phyloP scores from a whole-genome alignment of 2,329 filamentous ascomycete genomes.

The Aspergillus sp. region DNA sequence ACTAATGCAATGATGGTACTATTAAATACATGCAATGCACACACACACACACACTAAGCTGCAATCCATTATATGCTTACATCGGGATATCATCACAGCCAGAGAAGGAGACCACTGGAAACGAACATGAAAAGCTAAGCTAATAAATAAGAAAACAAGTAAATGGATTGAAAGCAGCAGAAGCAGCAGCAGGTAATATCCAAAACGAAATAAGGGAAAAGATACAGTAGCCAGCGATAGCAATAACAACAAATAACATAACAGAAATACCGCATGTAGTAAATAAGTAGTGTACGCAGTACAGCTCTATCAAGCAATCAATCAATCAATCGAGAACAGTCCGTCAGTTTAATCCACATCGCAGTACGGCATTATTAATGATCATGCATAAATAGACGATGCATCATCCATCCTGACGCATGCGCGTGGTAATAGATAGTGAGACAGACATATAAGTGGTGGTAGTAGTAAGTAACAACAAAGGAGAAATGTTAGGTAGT shows the following conservation, averaged over 20 bases:
- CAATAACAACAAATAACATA: background rate
- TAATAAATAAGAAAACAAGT: too few relatives aligned
- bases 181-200: background rate
- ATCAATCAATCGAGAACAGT: background rate
- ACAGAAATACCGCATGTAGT: background rate
- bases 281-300: background rate
- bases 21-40: too few relatives aligned
- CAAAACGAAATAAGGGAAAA: background rate
- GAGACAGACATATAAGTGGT: background rate
- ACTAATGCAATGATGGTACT: too few relatives aligned
- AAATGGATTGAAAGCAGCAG: too few relatives aligned
- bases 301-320: constrained; percentile 1
- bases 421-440: background rate
- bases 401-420: background rate
- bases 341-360: too few relatives aligned
- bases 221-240: background rate
- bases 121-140: too few relatives aligned
- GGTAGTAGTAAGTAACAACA: too few relatives aligned
- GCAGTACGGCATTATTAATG: too few relatives aligned
- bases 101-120: too few relatives aligned
- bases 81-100: too few relatives aligned
- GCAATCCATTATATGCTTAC: too few relatives aligned
- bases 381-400: background rate
- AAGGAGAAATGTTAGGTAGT: background rate
- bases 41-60: too few relatives aligned